Conservation (phyloP, 805 yeast species). For the Spathaspora arborariae region DNA sequence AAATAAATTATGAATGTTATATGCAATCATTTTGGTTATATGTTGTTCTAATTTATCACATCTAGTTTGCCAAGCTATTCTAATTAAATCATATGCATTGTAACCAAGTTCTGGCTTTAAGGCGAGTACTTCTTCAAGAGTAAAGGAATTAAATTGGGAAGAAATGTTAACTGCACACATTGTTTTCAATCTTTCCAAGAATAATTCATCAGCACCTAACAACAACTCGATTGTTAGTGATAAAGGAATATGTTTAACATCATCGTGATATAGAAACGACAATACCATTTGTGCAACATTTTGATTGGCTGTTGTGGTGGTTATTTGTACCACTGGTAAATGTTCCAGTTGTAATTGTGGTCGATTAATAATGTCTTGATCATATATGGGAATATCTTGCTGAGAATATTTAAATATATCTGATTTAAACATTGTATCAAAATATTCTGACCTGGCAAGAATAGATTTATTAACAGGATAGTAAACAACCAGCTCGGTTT, state of each 20-base stretch:
- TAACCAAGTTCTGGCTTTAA: constrained; percentile 23
- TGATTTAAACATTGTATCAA: constrained; percentile 58
- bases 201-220: constrained; percentile 53
- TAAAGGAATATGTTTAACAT: constrained; percentile 44
- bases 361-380: constrained; percentile 13
- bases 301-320: constrained; percentile 14
- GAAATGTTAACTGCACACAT: constrained; percentile 54
- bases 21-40: constrained; percentile 57
- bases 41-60: constrained; percentile 62
- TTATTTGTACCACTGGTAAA: constrained; percentile 28
- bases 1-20: constrained; percentile 38
- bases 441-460: constrained; percentile 59
- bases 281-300: constrained; percentile 49
- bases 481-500: constrained; percentile 24
- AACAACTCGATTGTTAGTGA: constrained; percentile 53
- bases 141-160: constrained; percentile 18
- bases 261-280: constrained; percentile 58
- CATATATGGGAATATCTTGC: constrained; percentile 14
- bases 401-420: constrained; percentile 20
- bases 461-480: constrained; percentile 68
- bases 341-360: constrained; percentile 9
- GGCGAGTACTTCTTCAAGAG: constrained; percentile 14
- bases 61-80: constrained; percentile 66
- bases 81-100: constrained; percentile 52
- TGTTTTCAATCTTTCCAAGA: constrained; percentile 61